Conservation (phyloP, 2,329 filamentous ascomycete genomes). For the Penicillium corylophilum region DNA sequence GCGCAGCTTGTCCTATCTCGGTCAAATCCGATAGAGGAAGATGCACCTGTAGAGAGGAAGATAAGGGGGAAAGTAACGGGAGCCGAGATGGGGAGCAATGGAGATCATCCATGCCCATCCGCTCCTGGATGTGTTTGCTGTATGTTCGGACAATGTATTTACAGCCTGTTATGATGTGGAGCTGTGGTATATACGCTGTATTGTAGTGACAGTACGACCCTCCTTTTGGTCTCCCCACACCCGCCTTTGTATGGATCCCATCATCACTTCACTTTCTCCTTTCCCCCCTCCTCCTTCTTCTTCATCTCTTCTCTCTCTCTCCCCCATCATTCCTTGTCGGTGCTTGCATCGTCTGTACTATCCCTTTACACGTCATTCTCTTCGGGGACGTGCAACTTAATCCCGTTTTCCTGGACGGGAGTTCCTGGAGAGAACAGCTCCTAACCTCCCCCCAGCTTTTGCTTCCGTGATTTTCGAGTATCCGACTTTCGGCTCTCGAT, state of each 20-base stretch:
- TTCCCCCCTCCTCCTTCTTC: conserved; percentile 21
- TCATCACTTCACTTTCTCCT: conserved; percentile 25
- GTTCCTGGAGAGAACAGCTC: conserved; percentile 15
- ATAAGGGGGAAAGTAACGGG: conserved; percentile 19
- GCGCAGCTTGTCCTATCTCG: not conserved
- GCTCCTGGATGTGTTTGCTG: conserved; percentile 3
- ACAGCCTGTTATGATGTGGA: not conserved
- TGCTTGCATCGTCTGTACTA: conserved; percentile 31
- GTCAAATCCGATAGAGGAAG: not conserved
- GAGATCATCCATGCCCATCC: conserved; percentile 25
- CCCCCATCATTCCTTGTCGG: conserved; percentile 48
- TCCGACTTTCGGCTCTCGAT: conserved; percentile 2
- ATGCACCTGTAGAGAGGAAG: conserved; percentile 3
- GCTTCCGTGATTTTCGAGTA: conserved; percentile 11
- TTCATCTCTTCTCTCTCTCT: conserved; percentile 31
- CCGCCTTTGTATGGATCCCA: conserved; percentile 27
- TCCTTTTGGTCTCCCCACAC: conserved; percentile 21
- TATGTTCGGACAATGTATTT: conserved; percentile 5
- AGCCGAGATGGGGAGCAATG: conserved; percentile 21
- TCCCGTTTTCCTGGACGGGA: conserved; percentile 3
- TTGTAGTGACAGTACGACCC: not conserved
- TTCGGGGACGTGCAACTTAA: conserved; percentile 21
- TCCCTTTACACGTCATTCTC: conserved; percentile 32
- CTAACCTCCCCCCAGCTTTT: conserved; percentile 6
- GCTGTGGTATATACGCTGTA: not conserved